phyloP scores from a whole-genome alignment of 768 basidiomycete species.

The Hortiboletus flavorubellus region DNA sequence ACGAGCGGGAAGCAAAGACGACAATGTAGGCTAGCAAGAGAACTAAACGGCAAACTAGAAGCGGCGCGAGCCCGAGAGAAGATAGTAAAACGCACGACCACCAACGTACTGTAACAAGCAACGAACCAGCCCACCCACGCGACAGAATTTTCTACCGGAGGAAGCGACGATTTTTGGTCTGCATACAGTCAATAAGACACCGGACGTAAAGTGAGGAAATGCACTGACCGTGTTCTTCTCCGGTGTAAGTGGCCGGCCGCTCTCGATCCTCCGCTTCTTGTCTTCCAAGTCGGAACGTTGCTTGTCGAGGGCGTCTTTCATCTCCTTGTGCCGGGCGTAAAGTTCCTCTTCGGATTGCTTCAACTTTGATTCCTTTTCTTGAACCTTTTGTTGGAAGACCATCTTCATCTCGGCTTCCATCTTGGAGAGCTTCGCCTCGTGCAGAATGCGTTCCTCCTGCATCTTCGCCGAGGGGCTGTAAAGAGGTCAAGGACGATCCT shows the following conservation, averaged over 20 bases:
- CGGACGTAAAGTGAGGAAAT: background rate
- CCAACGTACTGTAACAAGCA: constrained; percentile 30
- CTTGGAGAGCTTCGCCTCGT: constrained; percentile 97
- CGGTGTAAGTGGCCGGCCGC: constrained; percentile 90
- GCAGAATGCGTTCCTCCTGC: constrained; percentile 93
- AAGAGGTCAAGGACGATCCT: constrained; percentile 14
- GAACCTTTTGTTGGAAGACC: constrained; percentile 99
- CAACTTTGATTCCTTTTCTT: constrained; percentile 98
- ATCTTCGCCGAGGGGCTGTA: constrained; percentile 89
- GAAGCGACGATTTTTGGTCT: constrained; percentile 38
- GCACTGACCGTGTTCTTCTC: constrained; percentile 81
- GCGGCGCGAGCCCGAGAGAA: constrained; percentile 31
- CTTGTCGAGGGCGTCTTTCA: constrained; percentile 99
- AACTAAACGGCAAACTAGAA: constrained; percentile 37
- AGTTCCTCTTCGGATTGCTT: constrained; percentile 99
- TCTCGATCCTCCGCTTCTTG: constrained; percentile 95
- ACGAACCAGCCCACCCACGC: constrained; percentile 17
- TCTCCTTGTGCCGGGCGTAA: constrained; percentile 97
- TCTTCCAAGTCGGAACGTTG: constrained; percentile 95
- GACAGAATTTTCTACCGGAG: constrained; percentile 26
- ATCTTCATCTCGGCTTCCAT: constrained; percentile 99
- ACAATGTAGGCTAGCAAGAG: constrained; percentile 43
- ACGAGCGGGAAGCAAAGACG: constrained; percentile 32
- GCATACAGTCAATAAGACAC: constrained; percentile 10
- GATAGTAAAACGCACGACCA: constrained; percentile 25